Evolutionary conservation across 2,329 filamentous ascomycete species (phyloP).

Genomic region (Westerdykella ornata): DNA sequence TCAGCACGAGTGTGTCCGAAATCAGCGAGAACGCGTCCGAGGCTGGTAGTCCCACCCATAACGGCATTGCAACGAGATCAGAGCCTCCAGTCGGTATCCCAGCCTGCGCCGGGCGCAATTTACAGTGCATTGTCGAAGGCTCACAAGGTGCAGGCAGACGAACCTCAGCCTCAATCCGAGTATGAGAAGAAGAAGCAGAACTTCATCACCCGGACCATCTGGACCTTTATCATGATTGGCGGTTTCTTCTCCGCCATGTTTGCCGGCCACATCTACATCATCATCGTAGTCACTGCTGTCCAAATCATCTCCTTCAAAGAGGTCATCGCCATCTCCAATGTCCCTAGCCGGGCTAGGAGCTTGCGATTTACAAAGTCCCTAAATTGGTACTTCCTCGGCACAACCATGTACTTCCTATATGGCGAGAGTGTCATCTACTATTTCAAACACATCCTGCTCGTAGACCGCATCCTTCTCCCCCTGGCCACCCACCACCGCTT

Average conservation of each 20-base stretch:
- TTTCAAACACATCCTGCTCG: slow-evolving; percentile 96
- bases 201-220: slow-evolving; percentile 93
- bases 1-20: slow-evolving; percentile 66
- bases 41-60: slow-evolving; percentile 46
- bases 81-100: slow-evolving; percentile 10
- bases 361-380: slow-evolving; percentile 90
- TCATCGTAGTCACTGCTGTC: slow-evolving; percentile 82
- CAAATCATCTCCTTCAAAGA: slow-evolving; percentile 99
- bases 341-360: slow-evolving; percentile 83
- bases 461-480: slow-evolving; percentile 86
- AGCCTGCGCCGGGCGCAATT: slow-evolving; percentile 1
- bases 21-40: slow-evolving; percentile 55
- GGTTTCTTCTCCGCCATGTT: slow-evolving; percentile 89
- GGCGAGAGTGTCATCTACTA: slow-evolving; percentile 99
- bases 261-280: slow-evolving; percentile 95
- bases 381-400: slow-evolving; percentile 99
- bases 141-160: slow-evolving; percentile 24
- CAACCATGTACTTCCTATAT: slow-evolving; percentile 98
- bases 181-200: slow-evolving; percentile 99
- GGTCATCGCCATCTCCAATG: slow-evolving; percentile 94
- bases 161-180: slow-evolving; percentile 52
- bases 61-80: slow-evolving; percentile 26
- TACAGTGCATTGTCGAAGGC: slow-evolving; percentile 9
- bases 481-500: slow-evolving; percentile 96
- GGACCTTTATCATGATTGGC: slow-evolving; percentile 96